A percentile compares a stretch with the other conserved stretches of the same genome.
phyloP scores from a whole-genome alignment of 1,284 basidiomycete genomes.

The Pyrrhoderma noxium region DNA sequence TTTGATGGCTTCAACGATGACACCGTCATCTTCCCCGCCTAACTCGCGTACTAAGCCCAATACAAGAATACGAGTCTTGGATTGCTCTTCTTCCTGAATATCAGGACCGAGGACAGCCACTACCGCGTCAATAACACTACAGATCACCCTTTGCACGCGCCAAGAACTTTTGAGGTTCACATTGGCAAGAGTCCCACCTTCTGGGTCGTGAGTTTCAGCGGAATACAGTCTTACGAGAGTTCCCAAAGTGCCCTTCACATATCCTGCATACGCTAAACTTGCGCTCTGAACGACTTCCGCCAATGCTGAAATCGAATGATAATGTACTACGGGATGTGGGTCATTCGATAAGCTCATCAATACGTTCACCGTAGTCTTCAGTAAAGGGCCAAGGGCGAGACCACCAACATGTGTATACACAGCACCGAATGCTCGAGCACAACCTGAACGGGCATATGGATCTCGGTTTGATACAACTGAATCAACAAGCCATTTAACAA shows the following conservation, averaged over 20 bases:
- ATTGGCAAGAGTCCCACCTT: conserved; percentile 81
- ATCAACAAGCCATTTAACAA: conserved; percentile 90
- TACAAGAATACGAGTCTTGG: conserved; percentile 73
- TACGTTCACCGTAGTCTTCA: conserved; percentile 95
- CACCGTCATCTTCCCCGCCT: conserved; percentile 77
- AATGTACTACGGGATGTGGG: conserved; percentile 95
- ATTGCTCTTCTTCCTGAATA: conserved; percentile 69
- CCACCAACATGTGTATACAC: conserved; percentile 93
- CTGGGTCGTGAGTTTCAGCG: conserved; percentile 88
- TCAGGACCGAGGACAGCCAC: conserved; percentile 95
- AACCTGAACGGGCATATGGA: conserved; percentile 89
- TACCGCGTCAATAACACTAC: conserved; percentile 87
- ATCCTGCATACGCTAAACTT: conserved; percentile 86
- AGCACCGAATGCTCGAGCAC: conserved; percentile 89
- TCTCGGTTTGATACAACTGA: conserved; percentile 96
- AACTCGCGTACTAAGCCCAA: conserved; percentile 86
- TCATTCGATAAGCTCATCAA: conserved; percentile 94
- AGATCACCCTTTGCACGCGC: conserved; percentile 87
- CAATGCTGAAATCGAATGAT: conserved; percentile 84
- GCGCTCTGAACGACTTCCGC: conserved; percentile 88
- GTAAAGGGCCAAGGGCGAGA: conserved; percentile 84
- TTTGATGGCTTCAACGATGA: conserved; percentile 90
- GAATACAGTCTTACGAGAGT: conserved; percentile 90
- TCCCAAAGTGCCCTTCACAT: conserved; percentile 82
- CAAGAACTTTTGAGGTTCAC: conserved; percentile 87